These are phyloP conservation scores for Grammothele lineata DNA, from an alignment of 768 basidiomycete species.

Conservation along the genomic window DNA sequence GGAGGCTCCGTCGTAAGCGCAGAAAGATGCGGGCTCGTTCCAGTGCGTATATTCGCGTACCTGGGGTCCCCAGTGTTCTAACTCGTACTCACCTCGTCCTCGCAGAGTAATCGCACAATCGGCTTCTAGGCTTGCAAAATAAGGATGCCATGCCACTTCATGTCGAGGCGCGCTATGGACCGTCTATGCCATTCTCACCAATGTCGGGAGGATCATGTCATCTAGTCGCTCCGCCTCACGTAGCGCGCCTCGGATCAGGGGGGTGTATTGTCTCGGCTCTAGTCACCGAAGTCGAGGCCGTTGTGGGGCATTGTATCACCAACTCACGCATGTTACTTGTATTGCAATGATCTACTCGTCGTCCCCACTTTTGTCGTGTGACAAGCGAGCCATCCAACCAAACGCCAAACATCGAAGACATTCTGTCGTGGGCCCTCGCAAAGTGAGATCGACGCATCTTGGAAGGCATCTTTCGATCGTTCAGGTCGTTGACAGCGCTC, in stretches of 20 bases:
- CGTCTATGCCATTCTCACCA: conserved; percentile 11
- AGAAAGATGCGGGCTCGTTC: conserved; percentile 96
- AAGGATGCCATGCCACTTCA: conserved; percentile 18
- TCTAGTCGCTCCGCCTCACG: conserved; percentile 22
- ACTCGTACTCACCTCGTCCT: no score
- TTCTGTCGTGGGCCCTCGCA: no score
- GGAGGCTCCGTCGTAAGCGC: conserved; percentile 90
- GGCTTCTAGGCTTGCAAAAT: conserved; percentile 24
- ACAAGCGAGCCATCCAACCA: no score
- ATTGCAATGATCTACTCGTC: conserved; percentile 15
- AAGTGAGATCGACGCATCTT: no score
- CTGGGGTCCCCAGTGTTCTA: no score
- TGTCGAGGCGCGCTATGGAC: conserved; percentile 9
- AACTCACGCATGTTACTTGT: conserved; percentile 18
- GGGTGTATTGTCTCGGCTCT: conserved; percentile 16
- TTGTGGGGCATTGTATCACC: conserved; percentile 19
- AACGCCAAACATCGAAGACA: no score
- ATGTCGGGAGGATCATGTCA: conserved; percentile 15
- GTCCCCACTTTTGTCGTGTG: not conserved
- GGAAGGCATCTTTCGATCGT: no score
- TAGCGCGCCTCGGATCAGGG: conserved; percentile 19
- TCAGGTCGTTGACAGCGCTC: no score
- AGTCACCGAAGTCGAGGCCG: conserved; percentile 16
- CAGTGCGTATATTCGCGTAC: conserved; percentile 78
- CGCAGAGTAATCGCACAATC: conserved; percentile 25